These are phyloP conservation scores for Gillenia trifoliata DNA, from an alignment of 306 rosid species.

Conservation along the genomic window DNA sequence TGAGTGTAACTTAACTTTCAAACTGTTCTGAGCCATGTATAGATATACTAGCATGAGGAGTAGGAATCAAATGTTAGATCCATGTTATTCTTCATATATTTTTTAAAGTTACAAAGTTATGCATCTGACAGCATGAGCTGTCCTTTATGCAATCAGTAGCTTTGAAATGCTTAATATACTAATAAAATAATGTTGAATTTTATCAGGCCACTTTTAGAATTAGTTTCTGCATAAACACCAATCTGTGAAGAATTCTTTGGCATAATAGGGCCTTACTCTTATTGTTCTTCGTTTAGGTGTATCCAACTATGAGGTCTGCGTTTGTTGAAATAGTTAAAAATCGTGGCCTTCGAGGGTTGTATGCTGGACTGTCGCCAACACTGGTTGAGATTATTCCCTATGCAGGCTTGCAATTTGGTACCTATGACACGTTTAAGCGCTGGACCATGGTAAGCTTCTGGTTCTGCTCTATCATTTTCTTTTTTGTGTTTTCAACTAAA, in stretches of 20 bases:
- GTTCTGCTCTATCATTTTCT: conserved; percentile 4
- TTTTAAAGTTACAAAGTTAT: background rate
- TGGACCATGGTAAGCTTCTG: conserved; percentile 69
- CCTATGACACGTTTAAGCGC: conserved; percentile 87
- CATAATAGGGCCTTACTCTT: conserved; percentile 9
- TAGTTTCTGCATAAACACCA: conserved; percentile 11
- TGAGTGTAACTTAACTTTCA: background rate
- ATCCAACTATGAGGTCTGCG: conserved; percentile 95
- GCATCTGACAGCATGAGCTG: background rate
- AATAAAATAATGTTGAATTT: too few relatives aligned
- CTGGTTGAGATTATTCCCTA: conserved; percentile 96
- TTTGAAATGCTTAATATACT: background rate
- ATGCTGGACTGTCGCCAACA: conserved; percentile 87
- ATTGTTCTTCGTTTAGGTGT: conserved; percentile 45
- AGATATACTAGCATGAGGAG: background rate
- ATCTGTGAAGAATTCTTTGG: background rate
- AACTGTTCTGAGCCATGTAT: background rate
- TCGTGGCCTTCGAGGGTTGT: conserved; percentile 76
- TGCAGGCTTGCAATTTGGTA: conserved; percentile 95
- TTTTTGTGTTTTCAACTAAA: background rate
- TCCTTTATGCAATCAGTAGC: background rate
- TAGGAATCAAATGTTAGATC: background rate
- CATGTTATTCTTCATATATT: background rate
- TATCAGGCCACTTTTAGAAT: background rate
- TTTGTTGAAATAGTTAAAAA: conserved; percentile 50